Conservation (phyloP, 1,284 basidiomycete genomes). For the Boletellus deceptivus region DNA sequence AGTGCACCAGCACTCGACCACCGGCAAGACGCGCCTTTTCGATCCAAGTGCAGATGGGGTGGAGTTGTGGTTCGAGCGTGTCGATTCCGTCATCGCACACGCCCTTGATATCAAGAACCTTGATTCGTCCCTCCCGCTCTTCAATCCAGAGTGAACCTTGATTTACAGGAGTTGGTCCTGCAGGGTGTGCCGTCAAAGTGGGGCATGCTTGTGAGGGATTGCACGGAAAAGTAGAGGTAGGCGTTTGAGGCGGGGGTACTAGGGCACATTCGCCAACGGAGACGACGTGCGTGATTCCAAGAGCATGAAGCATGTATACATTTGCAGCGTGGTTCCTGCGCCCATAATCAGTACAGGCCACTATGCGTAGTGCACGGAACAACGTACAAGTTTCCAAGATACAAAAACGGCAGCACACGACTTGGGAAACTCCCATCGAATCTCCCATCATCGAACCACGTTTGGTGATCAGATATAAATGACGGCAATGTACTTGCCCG, state of each 20-base stretch:
- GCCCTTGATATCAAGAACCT: constrained; percentile 85
- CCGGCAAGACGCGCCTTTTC: constrained; percentile 79
- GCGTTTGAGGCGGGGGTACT: constrained; percentile 56
- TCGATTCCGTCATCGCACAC: constrained; percentile 96
- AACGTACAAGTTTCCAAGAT: constrained; percentile 90
- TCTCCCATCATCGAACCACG: constrained; percentile 89
- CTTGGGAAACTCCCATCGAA: constrained; percentile 98
- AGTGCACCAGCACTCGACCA: constrained; percentile 93
- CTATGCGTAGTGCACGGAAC: constrained; percentile 11
- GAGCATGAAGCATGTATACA: constrained; percentile 90
- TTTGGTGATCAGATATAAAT: constrained; percentile 66
- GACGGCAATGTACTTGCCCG: constrained; percentile 69
- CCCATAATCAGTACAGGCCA: constrained; percentile 3
- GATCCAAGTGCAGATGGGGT: constrained; percentile 90
- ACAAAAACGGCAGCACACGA: constrained; percentile 90
- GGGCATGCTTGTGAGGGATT: constrained; percentile 3
- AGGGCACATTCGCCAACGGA: constrained; percentile 94
- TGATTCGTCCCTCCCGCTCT: constrained; percentile 83
- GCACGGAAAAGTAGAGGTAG: constrained; percentile 5
- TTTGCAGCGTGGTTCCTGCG: constrained; percentile 88
- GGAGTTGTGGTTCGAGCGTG: constrained; percentile 85
- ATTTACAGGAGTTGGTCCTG: constrained; percentile 46
- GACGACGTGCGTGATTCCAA: constrained; percentile 98
- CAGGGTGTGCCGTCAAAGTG: constrained; percentile 38
- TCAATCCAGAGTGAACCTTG: constrained; percentile 85